Evolutionary conservation across 352 stramenopile species (phyloP), one percentile per base, ranked within the genome.

Genomic region (Pythium insidiosum): DNA sequence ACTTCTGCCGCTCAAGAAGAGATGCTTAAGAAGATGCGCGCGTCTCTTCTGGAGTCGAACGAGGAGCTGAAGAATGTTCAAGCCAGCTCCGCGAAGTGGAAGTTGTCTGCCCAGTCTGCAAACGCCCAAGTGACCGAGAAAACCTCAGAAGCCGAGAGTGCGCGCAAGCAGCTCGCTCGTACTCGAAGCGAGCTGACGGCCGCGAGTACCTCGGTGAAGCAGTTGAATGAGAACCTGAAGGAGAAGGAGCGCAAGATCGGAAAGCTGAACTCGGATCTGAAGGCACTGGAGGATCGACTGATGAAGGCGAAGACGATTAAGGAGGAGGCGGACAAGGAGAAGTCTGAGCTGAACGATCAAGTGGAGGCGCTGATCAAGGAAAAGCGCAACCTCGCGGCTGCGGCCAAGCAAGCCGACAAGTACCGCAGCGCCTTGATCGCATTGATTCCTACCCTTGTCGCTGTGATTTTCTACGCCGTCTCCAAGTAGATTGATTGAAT

Each of bases 21-120:
- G 18, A 57, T 83, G 41, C 60, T 87, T 0, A 83, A 87, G 61
- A 86, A 86, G 62, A 72, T 73, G 35, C 72, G 77, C 30, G 56
- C 64, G 16, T 75, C 77, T 9, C 57, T 89, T 33, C 53, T 87
- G 16, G 69, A 79, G 38, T 65, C 67, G 9, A 89, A 86, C 47
- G 72, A 84, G 35, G 77, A 89, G 58, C 68, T 89, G 5, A 87
- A 89, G 58, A 65, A 79, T n/a, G 60, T 72, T 11, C 73, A 63
- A n/a, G 66, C 66, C 4, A 69, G 76, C 49, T 57, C 64, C 6
- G 44, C 76, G 23, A 89, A 89, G 56, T 87, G 74, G 73, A 89
- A 89, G 50, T 68, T 64, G 50, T 81, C 73, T 18, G 61, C 73
- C 1, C 68, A 86, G 48, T 59, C 54, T 9, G 74, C 77, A 11